These are phyloP conservation scores for Coniophora puteana DNA, from an alignment of 1,284 basidiomycete genomes.

Conservation along the genomic window DNA sequence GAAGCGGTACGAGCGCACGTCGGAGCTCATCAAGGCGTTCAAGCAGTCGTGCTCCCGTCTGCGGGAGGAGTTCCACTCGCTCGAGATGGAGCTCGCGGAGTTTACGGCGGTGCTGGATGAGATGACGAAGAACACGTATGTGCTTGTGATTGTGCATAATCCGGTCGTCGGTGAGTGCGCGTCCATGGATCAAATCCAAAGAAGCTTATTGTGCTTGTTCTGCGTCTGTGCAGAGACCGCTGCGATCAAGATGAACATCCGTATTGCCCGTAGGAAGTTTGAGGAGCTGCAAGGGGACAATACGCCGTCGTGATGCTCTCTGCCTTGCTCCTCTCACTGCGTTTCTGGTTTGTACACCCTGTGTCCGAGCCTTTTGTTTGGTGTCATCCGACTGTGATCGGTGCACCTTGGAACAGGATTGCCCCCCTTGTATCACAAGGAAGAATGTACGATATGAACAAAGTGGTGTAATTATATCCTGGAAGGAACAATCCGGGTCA, in stretches of 20 bases:
- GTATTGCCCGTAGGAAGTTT: slow-evolving; percentile 78
- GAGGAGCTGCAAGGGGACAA: slow-evolving; percentile 75
- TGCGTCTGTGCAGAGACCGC: slow-evolving; percentile 60
- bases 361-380: too few relatives aligned
- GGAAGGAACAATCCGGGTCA: too few relatives aligned
- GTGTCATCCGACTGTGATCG: not conserved
- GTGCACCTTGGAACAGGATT: too few relatives aligned
- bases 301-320: not conserved
- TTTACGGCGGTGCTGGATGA: slow-evolving; percentile 94
- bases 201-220: too few relatives aligned
- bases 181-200: too few relatives aligned
- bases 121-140: slow-evolving; percentile 92
- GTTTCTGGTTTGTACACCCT: too few relatives aligned
- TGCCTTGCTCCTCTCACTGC: too few relatives aligned
- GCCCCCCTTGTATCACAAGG: too few relatives aligned
- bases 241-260: slow-evolving; percentile 80
- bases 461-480: too few relatives aligned
- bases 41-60: slow-evolving; percentile 85
- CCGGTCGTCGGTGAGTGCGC: slow-evolving; percentile 71
- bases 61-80: slow-evolving; percentile 75
- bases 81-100: slow-evolving; percentile 79
- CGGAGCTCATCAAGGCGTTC: slow-evolving; percentile 93
- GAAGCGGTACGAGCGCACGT: slow-evolving; percentile 93
- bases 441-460: too few relatives aligned
- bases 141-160: slow-evolving; percentile 86